Base-by-base conservation (phyloP, 2,329 filamentous ascomycete species). In the Hypoxylon sp. region DNA sequence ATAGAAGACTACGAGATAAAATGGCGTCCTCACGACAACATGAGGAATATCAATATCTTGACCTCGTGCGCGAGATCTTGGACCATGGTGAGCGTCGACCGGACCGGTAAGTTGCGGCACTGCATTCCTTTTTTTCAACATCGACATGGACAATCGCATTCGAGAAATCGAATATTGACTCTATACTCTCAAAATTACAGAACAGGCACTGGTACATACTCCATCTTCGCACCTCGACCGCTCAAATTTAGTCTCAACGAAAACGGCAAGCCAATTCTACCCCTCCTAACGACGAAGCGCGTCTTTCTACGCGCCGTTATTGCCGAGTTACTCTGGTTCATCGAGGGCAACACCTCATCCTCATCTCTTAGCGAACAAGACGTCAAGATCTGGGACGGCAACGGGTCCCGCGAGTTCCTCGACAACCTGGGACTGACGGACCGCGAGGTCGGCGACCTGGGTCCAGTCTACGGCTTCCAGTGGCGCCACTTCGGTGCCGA, bases 341-440 rank as follows among this genome's bases (percentile, higher is more conserved):
- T 99, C 73, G 87, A 89, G 48, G 96, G 93, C 75, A 89, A 84
- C 75, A 99, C 96, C 2, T 93, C 93, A 0, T 94, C 93, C 1
- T 82, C 89, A 3, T 84, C 93, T 0, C 89, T 99, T 2, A 90
- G 89, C 65, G 89, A 90, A 11, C 89, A 90, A 1, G 93, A 94
- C 30, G 90, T 99, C 75, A 97, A 97, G 81, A 99, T 99, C 79
- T 99, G 96, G 96, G 96, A 99, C 78, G 95, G 94, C 75, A 99
- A 99, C 78, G 96, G 95, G 46, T 94, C 91, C 50, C 92, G 96
- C 74, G 91, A 90, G 76, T 98, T 92, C 79, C 91, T 99, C 38
- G 95, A 99, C 82, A 90, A 85, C 69, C 87, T 96, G 1, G 95
- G 95, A 0, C 87, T 98, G 5, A 84, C 85, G 0, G 90, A 97